Conservation (phyloP, 352 stramenopile species). For the Aphanomyces invadans region DNA sequence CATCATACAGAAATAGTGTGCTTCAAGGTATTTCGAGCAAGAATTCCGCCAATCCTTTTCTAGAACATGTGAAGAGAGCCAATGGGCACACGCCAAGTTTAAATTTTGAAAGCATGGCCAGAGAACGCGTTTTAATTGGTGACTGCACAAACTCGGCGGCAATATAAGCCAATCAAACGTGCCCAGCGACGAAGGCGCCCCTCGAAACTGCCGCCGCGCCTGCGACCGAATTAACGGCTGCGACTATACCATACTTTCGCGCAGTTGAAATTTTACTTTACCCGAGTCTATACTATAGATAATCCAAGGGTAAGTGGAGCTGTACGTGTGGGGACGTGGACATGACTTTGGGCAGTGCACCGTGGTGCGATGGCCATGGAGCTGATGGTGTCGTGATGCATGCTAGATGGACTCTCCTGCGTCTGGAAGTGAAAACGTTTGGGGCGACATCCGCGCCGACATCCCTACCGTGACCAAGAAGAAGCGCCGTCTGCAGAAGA, state of each 20-base stretch:
- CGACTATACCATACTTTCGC: constrained; percentile 24
- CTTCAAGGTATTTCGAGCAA: constrained; percentile 3
- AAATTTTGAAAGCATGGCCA: constrained; percentile 7
- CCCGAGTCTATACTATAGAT: constrained; percentile 25
- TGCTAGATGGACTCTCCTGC: constrained; percentile 20
- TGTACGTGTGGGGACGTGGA: background rate
- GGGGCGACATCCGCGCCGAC: constrained; percentile 18
- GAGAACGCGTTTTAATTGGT: background rate
- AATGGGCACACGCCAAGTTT: background rate
- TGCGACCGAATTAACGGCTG: background rate
- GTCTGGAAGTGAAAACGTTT: constrained; percentile 22
- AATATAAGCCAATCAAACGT: constrained; percentile 14
- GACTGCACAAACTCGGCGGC: background rate
- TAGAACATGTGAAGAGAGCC: too few species aligned
- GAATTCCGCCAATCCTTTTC: constrained; percentile 19
- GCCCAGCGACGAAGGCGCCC: background rate
- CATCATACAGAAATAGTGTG: background rate
- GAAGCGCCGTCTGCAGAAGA: constrained; percentile 86
- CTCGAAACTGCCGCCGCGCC: background rate
- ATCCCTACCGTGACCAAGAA: constrained; percentile 44
- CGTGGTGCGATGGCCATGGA: background rate
- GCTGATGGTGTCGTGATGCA: constrained; percentile 26
- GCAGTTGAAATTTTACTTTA: constrained; percentile 26
- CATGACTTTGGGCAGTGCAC: background rate
- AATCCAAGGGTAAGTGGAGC: constrained; percentile 11